Base-by-base conservation (phyloP, 2,329 filamentous ascomycete species). In the Colletotrichum sidae region DNA sequence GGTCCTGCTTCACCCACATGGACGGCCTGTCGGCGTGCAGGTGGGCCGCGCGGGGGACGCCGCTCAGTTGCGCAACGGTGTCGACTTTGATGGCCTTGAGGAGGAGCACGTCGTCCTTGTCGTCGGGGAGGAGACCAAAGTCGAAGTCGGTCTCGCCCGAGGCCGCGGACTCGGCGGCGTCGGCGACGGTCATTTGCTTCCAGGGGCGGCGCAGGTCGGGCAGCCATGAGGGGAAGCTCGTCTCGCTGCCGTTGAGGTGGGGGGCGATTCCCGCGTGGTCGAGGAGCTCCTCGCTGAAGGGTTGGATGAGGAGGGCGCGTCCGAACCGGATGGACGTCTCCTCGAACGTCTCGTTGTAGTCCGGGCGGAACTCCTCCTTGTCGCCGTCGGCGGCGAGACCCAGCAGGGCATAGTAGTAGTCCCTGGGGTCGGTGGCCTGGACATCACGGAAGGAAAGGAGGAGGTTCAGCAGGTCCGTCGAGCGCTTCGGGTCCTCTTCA, bases 361-460 rank as follows among this genome's bases (percentile, higher is more conserved):
- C 60, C 10, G 64, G 64, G 42, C 60, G 64, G 60, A 67, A 67
- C 44, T 67, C 64, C 3, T 47, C 42, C 11, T 55, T 64, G 54
- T 69, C 67, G 8, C 66, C 67, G 41, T 69, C 67, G 1, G 58
- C 45, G 7, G 67, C 67, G 3, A 69, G 42, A 46, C 54, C 61
- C 25, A 68, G 65, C 33, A 68, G 55, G 11, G 60, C 60, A 9
- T 61, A 68, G 51, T 65, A 64, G 8, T 60, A 49, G 5, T 69
- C 67, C 12, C 67, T 65, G 8, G 67, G 60, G 47, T 69, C 67
- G 8, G 56, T 44, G 15, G 65, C 66, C 42, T 60, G 58, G 54
- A 69, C 66, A 9, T 69, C 66, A 51, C 67, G 67, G 64, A 67
- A 65, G 11, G 64, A 59, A 35, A 65, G 54, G 6, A 67, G 64